Percentiles rank a stretch among this genome's conserved stretches.
Conservation (phyloP, 768 basidiomycete species). For the Xerocomus potaroensis region DNA sequence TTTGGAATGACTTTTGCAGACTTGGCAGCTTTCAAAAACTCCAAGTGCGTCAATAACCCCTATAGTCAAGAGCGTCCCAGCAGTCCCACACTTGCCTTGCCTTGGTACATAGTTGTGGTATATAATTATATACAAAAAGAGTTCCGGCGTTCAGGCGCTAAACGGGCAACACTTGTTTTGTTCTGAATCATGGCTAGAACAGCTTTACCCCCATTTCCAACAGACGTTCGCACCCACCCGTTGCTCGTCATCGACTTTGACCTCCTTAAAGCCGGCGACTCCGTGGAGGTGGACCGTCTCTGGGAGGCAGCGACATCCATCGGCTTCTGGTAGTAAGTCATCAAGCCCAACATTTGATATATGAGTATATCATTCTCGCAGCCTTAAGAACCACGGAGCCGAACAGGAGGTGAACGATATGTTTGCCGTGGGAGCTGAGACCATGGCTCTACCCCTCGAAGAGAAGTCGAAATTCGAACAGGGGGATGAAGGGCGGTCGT, state of each 20-base stretch:
- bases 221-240: constrained; percentile 40
- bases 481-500: constrained; percentile 38
- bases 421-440: constrained; percentile 41
- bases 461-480: constrained; percentile 43
- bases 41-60: too few relatives aligned
- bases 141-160: too few relatives aligned
- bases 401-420: constrained; percentile 34
- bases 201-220: constrained; percentile 40
- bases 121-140: too few relatives aligned
- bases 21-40: too few relatives aligned
- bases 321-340: constrained; percentile 53
- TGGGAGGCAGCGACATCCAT: constrained; percentile 46
- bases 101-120: too few relatives aligned
- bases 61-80: too few relatives aligned
- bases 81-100: too few relatives aligned
- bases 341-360: too few relatives aligned
- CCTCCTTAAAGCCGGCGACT: constrained; percentile 33
- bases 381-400: constrained; percentile 42
- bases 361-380: too few relatives aligned
- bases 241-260: constrained; percentile 44
- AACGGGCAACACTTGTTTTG: too few relatives aligned
- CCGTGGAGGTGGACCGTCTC: constrained; percentile 37
- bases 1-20: too few relatives aligned
- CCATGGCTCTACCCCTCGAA: constrained; percentile 37
- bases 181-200: constrained; percentile 31